Base-by-base conservation (phyloP, 2,329 filamentous ascomycete species). In the Colletotrichum sp. region DNA sequence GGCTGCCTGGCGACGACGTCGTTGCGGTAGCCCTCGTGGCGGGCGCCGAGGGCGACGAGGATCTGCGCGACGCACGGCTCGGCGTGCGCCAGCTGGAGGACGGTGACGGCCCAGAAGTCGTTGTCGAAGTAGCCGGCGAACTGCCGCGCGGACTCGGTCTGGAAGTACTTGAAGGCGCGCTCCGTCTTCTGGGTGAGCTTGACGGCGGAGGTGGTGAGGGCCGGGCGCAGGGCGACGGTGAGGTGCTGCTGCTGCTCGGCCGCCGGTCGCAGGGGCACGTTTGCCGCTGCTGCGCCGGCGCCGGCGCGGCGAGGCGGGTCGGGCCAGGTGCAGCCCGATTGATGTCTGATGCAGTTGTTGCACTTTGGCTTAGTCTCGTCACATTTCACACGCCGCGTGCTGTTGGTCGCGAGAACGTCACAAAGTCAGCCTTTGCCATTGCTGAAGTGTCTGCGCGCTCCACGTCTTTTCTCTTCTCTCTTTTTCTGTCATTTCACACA, bases 31-130 rank as follows among this genome's bases (percentile, higher is more conserved):
- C 32, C 66, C 52, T 69, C 66, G 62, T 76, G 75, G 26, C 68
- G 66, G 12, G 75, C 73, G 49, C 71, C 64, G 44, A 76, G 49
- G 21, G 75, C 75, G 66, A 76, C 39, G 66, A 75, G 52, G 13
- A 74, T 65, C 26, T 76, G 66, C n/a, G 39, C 55, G 16, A 76
- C 75, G 36, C 65, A 66, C 8, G 64, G 63, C 36, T 76, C 75
- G 8, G 39, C 28, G 34, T 69, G 34, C 13, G 64, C 64, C 16
- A 75, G 34, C 18, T 57, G 52, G 24, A 71, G 65, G 32, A 76
- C 71, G 44, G 62, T 67, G 34, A 44, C 36, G 21, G 26, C 39
- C 75, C 75, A 76, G 52, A 76, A 75, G 39, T 73, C 21, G 57
- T 55, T 32, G 52, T 64, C 36, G 68, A 52, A 68, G 60, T 30